Evolutionary conservation across 2,329 filamentous ascomycete genomes (phyloP).

Genomic region (Ramichloridium luteum): DNA sequence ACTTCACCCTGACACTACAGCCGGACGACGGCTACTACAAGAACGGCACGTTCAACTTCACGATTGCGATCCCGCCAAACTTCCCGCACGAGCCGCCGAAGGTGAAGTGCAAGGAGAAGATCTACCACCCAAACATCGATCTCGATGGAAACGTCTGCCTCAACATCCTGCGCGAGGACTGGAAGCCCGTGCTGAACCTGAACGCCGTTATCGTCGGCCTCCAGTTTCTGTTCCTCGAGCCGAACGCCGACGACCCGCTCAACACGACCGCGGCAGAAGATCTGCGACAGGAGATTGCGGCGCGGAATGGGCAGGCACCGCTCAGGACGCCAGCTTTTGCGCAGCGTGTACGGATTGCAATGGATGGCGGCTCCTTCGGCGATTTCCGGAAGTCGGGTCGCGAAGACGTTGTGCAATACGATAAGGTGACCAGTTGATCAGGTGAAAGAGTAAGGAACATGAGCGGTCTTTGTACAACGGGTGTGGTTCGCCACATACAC

Average conservation of each 20-base stretch:
- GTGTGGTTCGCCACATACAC: too few relatives aligned
- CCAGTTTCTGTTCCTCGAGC: conserved; percentile 93
- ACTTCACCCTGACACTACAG: conserved; percentile 69
- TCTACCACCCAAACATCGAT: conserved; percentile 98
- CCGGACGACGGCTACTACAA: conserved; percentile 87
- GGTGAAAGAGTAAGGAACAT: conserved; percentile 1
- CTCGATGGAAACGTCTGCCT: conserved; percentile 94
- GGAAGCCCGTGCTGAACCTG: conserved; percentile 95
- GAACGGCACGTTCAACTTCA: conserved; percentile 75
- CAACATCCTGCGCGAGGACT: conserved; percentile 94
- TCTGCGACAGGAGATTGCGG: too few relatives aligned
- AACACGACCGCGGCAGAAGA: conserved; percentile 98
- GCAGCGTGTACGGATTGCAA: too few relatives aligned
- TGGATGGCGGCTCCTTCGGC: too few relatives aligned
- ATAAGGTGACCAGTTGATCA: conserved; percentile 5
- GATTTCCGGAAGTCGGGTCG: too few relatives aligned
- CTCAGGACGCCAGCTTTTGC: conserved; percentile 55
- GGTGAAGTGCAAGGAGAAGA: conserved; percentile 93
- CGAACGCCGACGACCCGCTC: conserved; percentile 90
- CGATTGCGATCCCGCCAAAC: conserved; percentile 82
- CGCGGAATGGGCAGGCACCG: too few relatives aligned
- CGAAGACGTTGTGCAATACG: conserved; percentile 64
- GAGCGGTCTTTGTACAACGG: too few relatives aligned
- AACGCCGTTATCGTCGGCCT: conserved; percentile 93
- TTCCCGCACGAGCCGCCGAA: conserved; percentile 97